Evolutionary conservation across 495 filamentous ascomycete genomes (phyloP).

Genomic region (Trypethelium eluteriae): DNA sequence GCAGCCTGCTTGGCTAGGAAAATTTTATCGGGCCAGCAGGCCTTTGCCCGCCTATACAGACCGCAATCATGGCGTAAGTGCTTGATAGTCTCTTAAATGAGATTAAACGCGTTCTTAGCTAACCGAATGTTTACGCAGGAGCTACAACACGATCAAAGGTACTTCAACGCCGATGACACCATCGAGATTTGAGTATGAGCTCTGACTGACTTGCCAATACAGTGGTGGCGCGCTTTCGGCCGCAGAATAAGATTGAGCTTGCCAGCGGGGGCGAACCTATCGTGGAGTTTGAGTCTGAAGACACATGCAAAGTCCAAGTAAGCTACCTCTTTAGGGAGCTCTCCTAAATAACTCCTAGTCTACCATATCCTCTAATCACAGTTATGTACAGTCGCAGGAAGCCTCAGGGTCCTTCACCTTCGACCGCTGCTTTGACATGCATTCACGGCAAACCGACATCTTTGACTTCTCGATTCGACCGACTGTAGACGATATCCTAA

Average conservation of each 20-base stretch:
- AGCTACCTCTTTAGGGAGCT: conserved; percentile 30
- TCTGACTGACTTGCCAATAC: conserved; percentile 17
- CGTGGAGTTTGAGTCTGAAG: conserved; percentile 76
- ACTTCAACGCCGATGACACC: conserved; percentile 26
- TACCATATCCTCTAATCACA: conserved; percentile 9
- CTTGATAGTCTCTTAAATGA: neutral
- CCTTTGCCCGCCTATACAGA: neutral
- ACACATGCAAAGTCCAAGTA: conserved; percentile 83
- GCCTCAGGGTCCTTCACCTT: conserved; percentile 85
- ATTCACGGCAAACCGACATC: conserved; percentile 76
- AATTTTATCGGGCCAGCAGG: neutral
- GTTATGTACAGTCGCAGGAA: conserved; percentile 61
- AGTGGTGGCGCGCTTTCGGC: conserved; percentile 95
- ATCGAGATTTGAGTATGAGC: neutral
- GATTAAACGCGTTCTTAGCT: neutral
- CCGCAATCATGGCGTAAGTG: conserved; percentile 16
- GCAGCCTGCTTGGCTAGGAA: neutral
- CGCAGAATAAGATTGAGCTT: conserved; percentile 89
- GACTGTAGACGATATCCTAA: conserved; percentile 95
- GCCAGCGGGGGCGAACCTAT: conserved; percentile 84
- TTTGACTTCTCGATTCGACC: conserved; percentile 95
- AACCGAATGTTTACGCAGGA: conserved; percentile 29
- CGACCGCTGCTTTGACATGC: conserved; percentile 93
- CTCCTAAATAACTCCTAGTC: neutral
- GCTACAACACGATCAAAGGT: conserved; percentile 69